These are phyloP conservation scores for Fusarium verticillioides DNA, from an alignment of 2,329 filamentous ascomycete species.

Conservation along the genomic window DNA sequence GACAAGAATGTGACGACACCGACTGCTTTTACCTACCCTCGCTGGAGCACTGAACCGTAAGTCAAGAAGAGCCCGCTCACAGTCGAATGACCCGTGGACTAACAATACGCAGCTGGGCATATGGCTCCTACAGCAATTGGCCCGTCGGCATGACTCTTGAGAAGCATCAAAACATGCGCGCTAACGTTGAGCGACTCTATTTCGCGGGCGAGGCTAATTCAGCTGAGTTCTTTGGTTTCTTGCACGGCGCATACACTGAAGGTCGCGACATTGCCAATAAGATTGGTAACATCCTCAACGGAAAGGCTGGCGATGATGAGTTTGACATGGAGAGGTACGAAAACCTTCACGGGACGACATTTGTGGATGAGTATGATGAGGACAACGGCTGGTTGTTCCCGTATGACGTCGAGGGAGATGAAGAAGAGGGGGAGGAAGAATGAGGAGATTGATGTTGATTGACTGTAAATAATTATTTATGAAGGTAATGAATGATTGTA, in stretches of 20 bases:
- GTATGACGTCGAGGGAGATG: not conserved
- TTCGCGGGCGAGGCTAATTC: constrained; percentile 75
- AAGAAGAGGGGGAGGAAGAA: not conserved
- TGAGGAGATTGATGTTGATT: not conserved
- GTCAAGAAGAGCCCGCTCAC: not conserved
- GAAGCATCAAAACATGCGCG: constrained; percentile 74
- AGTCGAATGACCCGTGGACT: not conserved
- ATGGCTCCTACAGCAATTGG: constrained; percentile 76
- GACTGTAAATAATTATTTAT: not conserved
- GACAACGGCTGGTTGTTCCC: constrained; percentile 31
- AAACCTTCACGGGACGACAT: constrained; percentile 26
- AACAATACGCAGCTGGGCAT: constrained; percentile 52
- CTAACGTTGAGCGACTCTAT: constrained; percentile 70
- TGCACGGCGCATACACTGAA: constrained; percentile 71
- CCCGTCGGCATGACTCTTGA: constrained; percentile 70
- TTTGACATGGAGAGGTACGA: constrained; percentile 27
- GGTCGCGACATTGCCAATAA: constrained; percentile 60
- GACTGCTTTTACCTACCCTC: constrained; percentile 68
- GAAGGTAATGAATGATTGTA: not conserved
- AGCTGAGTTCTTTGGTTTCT: constrained; percentile 71
- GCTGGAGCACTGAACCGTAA: constrained; percentile 42
- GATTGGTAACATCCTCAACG: constrained; percentile 48
- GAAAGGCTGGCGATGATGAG: constrained; percentile 16
- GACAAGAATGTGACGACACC: constrained; percentile 67
- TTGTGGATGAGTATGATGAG: constrained; percentile 27